phyloP scores from a whole-genome alignment of 2,329 filamentous ascomycete genomes.

The Epicoccum nigrum region DNA sequence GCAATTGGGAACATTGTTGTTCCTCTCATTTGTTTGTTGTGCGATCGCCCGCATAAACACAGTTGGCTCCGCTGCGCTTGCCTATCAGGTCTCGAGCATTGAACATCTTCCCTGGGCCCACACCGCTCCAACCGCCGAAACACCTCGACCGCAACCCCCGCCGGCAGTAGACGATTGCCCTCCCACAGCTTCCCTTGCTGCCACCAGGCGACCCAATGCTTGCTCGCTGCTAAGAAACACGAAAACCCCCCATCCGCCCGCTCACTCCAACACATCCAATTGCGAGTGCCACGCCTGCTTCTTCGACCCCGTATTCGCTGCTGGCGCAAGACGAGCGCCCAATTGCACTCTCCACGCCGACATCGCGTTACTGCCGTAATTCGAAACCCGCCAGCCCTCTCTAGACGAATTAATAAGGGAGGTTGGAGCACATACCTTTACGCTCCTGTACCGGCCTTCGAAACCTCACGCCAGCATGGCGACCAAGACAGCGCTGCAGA shows the following conservation, averaged over 20 bases:
- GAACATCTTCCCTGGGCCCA: slow-evolving; percentile 32
- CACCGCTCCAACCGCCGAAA: slow-evolving; percentile 40
- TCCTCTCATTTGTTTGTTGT: slow-evolving; percentile 8
- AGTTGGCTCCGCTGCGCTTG: slow-evolving; percentile 33
- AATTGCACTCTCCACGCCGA: slow-evolving; percentile 2
- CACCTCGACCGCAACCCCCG: slow-evolving; percentile 30
- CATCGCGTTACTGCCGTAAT: neutral
- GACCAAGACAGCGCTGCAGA: slow-evolving; percentile 21
- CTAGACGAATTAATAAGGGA: neutral
- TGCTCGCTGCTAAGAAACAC: slow-evolving; percentile 25
- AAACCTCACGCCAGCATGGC: slow-evolving; percentile 22
- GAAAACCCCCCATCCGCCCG: slow-evolving; percentile 20
- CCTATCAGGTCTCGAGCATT: slow-evolving; percentile 34
- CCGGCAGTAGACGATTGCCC: slow-evolving; percentile 17
- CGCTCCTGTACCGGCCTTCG: neutral
- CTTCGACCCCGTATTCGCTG: slow-evolving; percentile 4
- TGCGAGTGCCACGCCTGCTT: slow-evolving; percentile 7
- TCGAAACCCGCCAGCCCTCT: neutral
- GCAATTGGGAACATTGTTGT: neutral
- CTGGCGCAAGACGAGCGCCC: slow-evolving; percentile 7
- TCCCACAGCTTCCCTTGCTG: slow-evolving; percentile 23
- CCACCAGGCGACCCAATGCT: slow-evolving; percentile 29
- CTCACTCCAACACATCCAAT: slow-evolving; percentile 16
- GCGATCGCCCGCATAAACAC: slow-evolving; percentile 11
- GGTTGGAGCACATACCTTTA: neutral